Percentiles rank a stretch among this genome's conserved stretches.
Evolutionary conservation across 1,139 yeast species (phyloP).

Genomic region (Arxiozyma bovina): DNA sequence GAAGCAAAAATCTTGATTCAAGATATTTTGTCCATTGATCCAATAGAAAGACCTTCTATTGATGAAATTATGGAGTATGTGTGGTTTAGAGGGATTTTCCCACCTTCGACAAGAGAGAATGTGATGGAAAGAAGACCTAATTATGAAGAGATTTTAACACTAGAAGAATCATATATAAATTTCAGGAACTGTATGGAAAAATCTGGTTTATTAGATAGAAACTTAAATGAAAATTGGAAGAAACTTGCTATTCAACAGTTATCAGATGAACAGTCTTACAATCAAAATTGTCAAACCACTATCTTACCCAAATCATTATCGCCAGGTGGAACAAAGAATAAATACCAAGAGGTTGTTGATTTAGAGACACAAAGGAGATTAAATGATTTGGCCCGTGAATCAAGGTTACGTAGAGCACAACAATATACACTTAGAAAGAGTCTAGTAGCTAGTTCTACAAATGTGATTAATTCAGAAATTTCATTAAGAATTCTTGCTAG

Average conservation of each 20-base stretch:
- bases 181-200: slow-evolving; percentile 57
- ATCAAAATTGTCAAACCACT: slow-evolving; percentile 22
- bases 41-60: slow-evolving; percentile 71
- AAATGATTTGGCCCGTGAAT: slow-evolving; percentile 30
- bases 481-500: slow-evolving; percentile 36
- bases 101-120: slow-evolving; percentile 55
- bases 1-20: slow-evolving; percentile 67
- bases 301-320: slow-evolving; percentile 83
- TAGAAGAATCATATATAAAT: slow-evolving; percentile 59
- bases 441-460: slow-evolving; percentile 28
- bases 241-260: slow-evolving; percentile 23
- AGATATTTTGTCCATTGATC: slow-evolving; percentile 68
- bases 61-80: slow-evolving; percentile 72
- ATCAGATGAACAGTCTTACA: neutral
- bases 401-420: slow-evolving; percentile 30
- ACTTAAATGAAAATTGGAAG: slow-evolving; percentile 27
- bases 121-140: slow-evolving; percentile 58
- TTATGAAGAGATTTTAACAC: slow-evolving; percentile 42
- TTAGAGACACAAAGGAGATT: slow-evolving; percentile 28
- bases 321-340: slow-evolving; percentile 83
- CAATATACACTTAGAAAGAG: slow-evolving; percentile 27
- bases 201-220: slow-evolving; percentile 46
- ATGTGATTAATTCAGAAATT: slow-evolving; percentile 28
- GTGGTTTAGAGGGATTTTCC: slow-evolving; percentile 84
- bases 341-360: slow-evolving; percentile 63